Base-by-base conservation (phyloP, 2,329 filamentous ascomycete genomes). In the Passalora sequoiae region DNA sequence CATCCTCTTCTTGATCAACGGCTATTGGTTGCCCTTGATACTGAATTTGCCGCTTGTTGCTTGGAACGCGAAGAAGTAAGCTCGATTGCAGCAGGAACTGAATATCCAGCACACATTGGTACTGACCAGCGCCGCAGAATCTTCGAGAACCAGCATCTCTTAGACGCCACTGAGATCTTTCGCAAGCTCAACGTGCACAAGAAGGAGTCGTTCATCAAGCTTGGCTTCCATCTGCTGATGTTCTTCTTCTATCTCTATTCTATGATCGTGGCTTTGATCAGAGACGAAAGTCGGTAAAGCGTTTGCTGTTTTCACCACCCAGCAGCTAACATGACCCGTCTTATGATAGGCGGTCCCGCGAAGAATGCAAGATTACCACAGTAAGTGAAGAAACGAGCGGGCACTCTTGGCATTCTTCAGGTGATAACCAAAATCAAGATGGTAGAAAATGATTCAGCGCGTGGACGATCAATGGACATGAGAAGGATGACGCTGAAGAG, bases 151-250 rank as follows among this genome's bases (percentile, higher is more conserved):
- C 87, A 92, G 60, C 92, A 98, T 69, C 79, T 98, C 38, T 75
- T 98, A 52, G 92, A 98, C 68, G 92, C 92, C 43, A 98, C 92
- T 44, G 92, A 98, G 73, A 98, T 98, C 63, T 98, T 98, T 81
- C 82, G 92, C 69, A 98, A 98, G 75, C 75, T 98, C 50, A 98
- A 98, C 60, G 86, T 96, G 39, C 92, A 98, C 70, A 98, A 98
- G 77, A 97, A 95, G 89, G 92, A 98, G 80, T 97, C 92, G 0
- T 98, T 98, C 69, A 83, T 92, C 74, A 98, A 98, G 75, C 86
- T 98, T 31, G 92, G 91, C 44, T 98, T 98, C 78, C 92, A 98
- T 70, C 76, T 98, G 49, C 69, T 98, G 72, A 96, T 98, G 89
- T 98, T 98, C 80, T 98, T 98, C 82, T 98, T 97, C 80, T 98